A percentile compares a stretch with the other conserved stretches of the same genome.
Evolutionary conservation across 805 yeast genomes (phyloP).

Genomic region (Tetrapisispora arboricola): DNA sequence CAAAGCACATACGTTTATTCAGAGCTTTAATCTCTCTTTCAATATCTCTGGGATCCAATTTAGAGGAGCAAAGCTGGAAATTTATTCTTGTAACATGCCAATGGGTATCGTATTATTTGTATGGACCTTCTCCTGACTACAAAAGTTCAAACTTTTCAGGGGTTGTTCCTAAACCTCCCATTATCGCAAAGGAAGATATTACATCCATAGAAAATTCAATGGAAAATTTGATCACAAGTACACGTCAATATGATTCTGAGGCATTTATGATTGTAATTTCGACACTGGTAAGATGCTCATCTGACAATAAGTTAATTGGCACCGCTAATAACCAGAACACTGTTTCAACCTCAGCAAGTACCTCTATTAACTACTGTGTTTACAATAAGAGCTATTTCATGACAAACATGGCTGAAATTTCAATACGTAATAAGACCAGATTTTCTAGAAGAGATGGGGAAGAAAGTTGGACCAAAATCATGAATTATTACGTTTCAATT

Average conservation of each 20-base stretch:
- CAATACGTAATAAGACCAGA: constrained; percentile 42
- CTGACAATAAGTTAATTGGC: constrained; percentile 10
- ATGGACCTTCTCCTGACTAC: constrained; percentile 44
- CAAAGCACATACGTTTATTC: constrained; percentile 64
- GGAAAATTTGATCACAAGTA: constrained; percentile 52
- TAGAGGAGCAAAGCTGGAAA: constrained; percentile 54
- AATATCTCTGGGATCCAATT: constrained; percentile 67
- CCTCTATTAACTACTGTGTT: constrained; percentile 31
- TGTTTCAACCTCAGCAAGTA: not conserved
- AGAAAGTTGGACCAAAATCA: constrained; percentile 39
- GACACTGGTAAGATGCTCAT: constrained; percentile 38
- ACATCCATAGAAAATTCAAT: constrained; percentile 45
- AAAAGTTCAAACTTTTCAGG: constrained; percentile 27
- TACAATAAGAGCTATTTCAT: constrained; percentile 49
- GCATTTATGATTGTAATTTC: constrained; percentile 41
- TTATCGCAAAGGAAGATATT: constrained; percentile 37
- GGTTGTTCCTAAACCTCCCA: constrained; percentile 35
- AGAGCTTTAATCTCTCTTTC: constrained; percentile 73
- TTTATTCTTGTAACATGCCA: constrained; percentile 54
- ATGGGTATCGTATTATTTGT: constrained; percentile 65
- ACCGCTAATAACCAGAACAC: not conserved
- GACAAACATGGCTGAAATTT: constrained; percentile 41
- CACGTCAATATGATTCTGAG: constrained; percentile 41
- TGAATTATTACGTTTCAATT: constrained; percentile 37
- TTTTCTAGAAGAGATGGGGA: constrained; percentile 32